Base-by-base conservation (phyloP, 192 early-diverging fungal species). In the Mycoemilia scoparia region DNA sequence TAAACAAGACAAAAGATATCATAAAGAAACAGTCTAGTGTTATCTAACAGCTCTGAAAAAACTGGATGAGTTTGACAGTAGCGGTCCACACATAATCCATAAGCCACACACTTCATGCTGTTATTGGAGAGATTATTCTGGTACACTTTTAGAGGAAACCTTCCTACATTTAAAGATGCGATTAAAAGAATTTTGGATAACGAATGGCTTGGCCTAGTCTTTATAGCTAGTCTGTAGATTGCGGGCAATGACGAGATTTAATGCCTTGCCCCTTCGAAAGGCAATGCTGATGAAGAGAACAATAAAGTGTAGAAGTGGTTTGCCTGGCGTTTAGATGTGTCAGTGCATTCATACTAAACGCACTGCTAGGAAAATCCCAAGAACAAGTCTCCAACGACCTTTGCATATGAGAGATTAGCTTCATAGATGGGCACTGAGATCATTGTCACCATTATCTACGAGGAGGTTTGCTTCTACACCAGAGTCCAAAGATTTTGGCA, bases 241-340 rank as follows among this genome's bases (percentile, higher is more conserved):
- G n/a, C n/a, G n/a, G n/a, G n/a, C n/a, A n/a, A n/a, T n/a, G n/a
- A n/a, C n/a, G n/a, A n/a, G n/a, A n/a, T n/a, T n/a, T n/a, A n/a
- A n/a, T n/a, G n/a, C n/a, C n/a, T n/a, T n/a, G n/a, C n/a, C n/a
- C n/a, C n/a, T n/a, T n/a, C n/a, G n/a, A n/a, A n/a, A n/a, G n/a
- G n/a, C n/a, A n/a, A n/a, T n/a, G n/a, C n/a, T n/a, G n/a, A n/a
- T n/a, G n/a, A n/a, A n/a, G n/a, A n/a, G n/a, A n/a, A n/a, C n/a
- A n/a, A n/a, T 22, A 49, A 43, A 23, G 59, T 54, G 14, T 39
- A 45, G 9, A 48, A 39, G 12, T 62, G 59, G 59, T 62, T 56
- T 54, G 49, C 51, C n/a, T 62, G 59, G 59, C 57, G 59, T 22
- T 18, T 62, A 54, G 53, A 62, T 38, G 21, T 62, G 5, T 49